A percentile compares a stretch with the other conserved stretches of the same genome.
phyloP scores from a whole-genome alignment of 208 protist genomes.

The Leishmania gerbilli region DNA sequence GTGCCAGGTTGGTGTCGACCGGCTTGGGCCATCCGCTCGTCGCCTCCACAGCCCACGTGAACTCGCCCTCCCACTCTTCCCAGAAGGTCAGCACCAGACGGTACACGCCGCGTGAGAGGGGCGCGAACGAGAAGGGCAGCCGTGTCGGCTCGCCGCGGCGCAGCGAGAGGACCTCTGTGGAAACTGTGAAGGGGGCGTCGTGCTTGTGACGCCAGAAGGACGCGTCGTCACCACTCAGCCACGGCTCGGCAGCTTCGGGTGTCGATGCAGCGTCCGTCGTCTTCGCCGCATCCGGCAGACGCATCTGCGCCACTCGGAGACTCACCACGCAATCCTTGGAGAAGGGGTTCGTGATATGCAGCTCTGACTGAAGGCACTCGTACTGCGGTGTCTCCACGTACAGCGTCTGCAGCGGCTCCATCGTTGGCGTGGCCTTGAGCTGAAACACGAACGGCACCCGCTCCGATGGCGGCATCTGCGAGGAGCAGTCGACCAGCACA shows the following conservation, averaged over 20 bases:
- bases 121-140: constrained; percentile 82
- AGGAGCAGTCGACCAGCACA: constrained; percentile 61
- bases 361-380: constrained; percentile 63
- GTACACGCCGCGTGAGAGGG: constrained; percentile 82
- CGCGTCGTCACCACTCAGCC: constrained; percentile 10
- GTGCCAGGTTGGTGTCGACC: constrained; percentile 39
- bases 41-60: constrained; percentile 80
- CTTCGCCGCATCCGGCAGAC: neutral
- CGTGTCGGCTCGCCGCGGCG: constrained; percentile 59
- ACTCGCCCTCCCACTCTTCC: constrained; percentile 91
- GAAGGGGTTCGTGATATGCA: constrained; percentile 87
- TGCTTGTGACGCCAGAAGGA: constrained; percentile 28
- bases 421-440: constrained; percentile 64
- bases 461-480: constrained; percentile 47
- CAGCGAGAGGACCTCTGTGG: constrained; percentile 77
- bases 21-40: constrained; percentile 61
- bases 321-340: constrained; percentile 72
- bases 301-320: constrained; percentile 71
- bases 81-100: constrained; percentile 75
- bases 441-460: constrained; percentile 71
- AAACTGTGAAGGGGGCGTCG: constrained; percentile 60
- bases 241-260: constrained; percentile 14
- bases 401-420: constrained; percentile 70
- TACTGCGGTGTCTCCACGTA: constrained; percentile 78
- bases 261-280: neutral